A percentile compares a stretch with the other conserved stretches of the same genome.
Evolutionary conservation across 2,329 filamentous ascomycete species (phyloP).

Genomic region (Exophiala phaeomuriformis): DNA sequence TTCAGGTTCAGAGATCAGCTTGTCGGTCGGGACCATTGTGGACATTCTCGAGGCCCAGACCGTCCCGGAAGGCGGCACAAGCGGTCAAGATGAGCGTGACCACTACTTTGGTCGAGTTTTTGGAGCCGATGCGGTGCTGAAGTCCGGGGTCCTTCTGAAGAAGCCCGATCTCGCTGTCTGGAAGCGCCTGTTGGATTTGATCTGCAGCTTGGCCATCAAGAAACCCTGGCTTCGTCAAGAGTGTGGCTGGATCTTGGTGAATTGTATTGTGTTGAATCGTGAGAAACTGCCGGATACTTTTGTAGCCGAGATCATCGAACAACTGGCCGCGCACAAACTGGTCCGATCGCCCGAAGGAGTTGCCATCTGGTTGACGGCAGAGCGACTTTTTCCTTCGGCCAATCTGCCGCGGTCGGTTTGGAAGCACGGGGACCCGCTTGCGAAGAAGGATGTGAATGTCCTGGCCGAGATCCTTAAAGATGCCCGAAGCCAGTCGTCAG

Average conservation of each 20-base stretch:
- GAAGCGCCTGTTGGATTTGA: constrained; percentile 59
- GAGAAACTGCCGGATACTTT: constrained; percentile 35
- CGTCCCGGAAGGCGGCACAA: constrained; percentile 45
- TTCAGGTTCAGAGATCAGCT: constrained; percentile 34
- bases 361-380: constrained; percentile 73
- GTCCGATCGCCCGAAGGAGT: constrained; percentile 80
- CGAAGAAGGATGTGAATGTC: constrained; percentile 57
- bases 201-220: constrained; percentile 67
- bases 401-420: constrained; percentile 64
- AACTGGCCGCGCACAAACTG: constrained; percentile 57
- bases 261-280: constrained; percentile 1
- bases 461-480: constrained; percentile 76
- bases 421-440: constrained; percentile 65
- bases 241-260: constrained; percentile 71
- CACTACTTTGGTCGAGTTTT: constrained; percentile 80
- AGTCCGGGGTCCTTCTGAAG: constrained; percentile 64
- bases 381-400: constrained; percentile 56
- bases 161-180: constrained; percentile 46
- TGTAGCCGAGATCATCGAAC: constrained; percentile 55
- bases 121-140: constrained; percentile 76
- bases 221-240: constrained; percentile 87
- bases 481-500: constrained; percentile 31
- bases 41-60: constrained; percentile 49
- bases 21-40: constrained; percentile 36
- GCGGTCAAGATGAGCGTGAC: constrained; percentile 73